phyloP scores from a whole-genome alignment of 306 rosid species.

The Biancaea sappan region DNA sequence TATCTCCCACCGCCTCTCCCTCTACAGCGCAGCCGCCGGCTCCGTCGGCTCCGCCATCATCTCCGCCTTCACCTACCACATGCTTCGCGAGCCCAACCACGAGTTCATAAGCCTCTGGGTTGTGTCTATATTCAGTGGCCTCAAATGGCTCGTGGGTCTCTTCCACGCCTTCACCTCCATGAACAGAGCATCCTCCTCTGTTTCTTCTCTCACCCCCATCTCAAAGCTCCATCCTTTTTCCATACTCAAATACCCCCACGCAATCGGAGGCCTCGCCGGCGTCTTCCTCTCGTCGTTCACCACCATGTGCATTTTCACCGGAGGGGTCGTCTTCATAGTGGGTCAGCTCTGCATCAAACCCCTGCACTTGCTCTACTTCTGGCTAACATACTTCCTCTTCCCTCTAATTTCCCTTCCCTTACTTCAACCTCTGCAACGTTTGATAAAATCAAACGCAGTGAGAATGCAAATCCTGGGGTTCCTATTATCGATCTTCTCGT shows the following conservation, averaged over 20 bases:
- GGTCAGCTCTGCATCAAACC: constrained; percentile 72
- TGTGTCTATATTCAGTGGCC: constrained; percentile 85
- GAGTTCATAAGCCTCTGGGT: constrained; percentile 70
- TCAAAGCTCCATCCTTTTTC: constrained; percentile 50
- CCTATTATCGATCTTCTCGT: constrained; percentile 46
- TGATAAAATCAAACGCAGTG: constrained; percentile 54
- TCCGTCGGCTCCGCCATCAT: constrained; percentile 65
- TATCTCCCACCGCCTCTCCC: constrained; percentile 60
- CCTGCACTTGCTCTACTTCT: constrained; percentile 51
- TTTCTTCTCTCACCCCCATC: neutral
- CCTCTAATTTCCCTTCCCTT: constrained; percentile 70
- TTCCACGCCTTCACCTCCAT: constrained; percentile 53
- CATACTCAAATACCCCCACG: constrained; percentile 64
- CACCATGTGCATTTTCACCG: constrained; percentile 71
- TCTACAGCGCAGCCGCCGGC: constrained; percentile 52
- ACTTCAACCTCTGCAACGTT: constrained; percentile 58
- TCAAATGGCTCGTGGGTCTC: constrained; percentile 71
- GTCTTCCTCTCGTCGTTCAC: constrained; percentile 68
- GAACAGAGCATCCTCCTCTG: constrained; percentile 36
- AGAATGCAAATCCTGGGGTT: constrained; percentile 84
- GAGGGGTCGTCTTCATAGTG: constrained; percentile 65
- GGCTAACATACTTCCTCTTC: constrained; percentile 74
- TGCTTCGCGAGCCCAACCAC: constrained; percentile 48
- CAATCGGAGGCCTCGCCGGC: constrained; percentile 57
- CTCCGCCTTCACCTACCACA: constrained; percentile 72